A percentile compares a stretch with the other conserved stretches of the same genome.
Conservation (phyloP, 495 filamentous ascomycete species). For the Hypoxylon lienhwacheense region DNA sequence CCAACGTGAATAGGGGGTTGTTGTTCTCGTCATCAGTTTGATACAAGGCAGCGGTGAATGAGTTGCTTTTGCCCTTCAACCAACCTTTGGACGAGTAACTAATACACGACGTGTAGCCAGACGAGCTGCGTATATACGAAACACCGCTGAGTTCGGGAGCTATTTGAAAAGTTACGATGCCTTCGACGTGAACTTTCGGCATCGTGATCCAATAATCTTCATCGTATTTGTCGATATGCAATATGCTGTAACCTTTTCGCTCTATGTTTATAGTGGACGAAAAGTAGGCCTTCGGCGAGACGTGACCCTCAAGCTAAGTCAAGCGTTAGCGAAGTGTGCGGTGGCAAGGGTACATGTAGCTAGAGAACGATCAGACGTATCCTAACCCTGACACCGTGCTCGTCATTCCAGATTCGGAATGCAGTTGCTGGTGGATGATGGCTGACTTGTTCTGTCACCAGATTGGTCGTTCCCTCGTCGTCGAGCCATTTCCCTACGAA, state of each 20-base stretch:
- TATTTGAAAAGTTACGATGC: conserved; percentile 75
- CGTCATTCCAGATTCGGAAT: conserved; percentile 76
- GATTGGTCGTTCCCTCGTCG: conserved; percentile 64
- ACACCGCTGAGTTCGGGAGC: conserved; percentile 76
- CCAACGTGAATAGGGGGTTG: conserved; percentile 68
- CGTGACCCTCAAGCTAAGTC: conserved; percentile 72
- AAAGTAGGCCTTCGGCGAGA: conserved; percentile 83
- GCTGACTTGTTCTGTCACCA: conserved; percentile 55
- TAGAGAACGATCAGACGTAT: conserved; percentile 32
- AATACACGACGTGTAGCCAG: conserved; percentile 76
- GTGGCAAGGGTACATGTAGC: not conserved
- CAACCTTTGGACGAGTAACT: conserved; percentile 80
- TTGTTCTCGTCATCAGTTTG: conserved; percentile 68
- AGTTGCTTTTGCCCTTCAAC: conserved; percentile 83
- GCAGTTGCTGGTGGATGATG: conserved; percentile 89
- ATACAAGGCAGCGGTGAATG: conserved; percentile 68
- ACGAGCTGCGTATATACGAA: conserved; percentile 71
- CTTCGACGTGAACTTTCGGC: conserved; percentile 79
- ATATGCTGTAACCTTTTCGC: conserved; percentile 77
- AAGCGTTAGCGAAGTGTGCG: conserved; percentile 1
- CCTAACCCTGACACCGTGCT: conserved; percentile 65
- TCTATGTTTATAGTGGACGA: conserved; percentile 78
- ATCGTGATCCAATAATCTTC: conserved; percentile 82
- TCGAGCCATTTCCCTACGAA: conserved; percentile 87
- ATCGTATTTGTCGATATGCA: conserved; percentile 59